Percentiles rank a stretch among this genome's conserved stretches.
Evolutionary conservation across 2,329 filamentous ascomycete genomes (phyloP).

Genomic region (Podosphaera xanthii): DNA sequence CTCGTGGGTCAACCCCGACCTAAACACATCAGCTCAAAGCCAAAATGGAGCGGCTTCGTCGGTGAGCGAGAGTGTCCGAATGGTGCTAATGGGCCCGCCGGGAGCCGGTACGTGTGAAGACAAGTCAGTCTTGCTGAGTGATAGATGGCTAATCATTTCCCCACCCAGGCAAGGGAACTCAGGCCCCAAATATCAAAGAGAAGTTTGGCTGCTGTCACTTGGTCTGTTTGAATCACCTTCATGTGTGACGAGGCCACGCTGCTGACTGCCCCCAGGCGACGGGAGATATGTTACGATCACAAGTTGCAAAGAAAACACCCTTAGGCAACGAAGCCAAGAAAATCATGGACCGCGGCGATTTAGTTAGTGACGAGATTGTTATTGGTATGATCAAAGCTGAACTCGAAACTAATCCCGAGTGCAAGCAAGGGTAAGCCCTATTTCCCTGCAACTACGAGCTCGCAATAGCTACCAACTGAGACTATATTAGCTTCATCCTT

Average conservation of each 20-base stretch:
- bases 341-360: conserved; percentile 97
- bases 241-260: conserved; percentile 4
- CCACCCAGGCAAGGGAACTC: conserved; percentile 77
- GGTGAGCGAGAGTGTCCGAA: conserved; percentile 42
- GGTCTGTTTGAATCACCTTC: conserved; percentile 28
- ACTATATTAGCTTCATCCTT: conserved; percentile 60
- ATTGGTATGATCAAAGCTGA: conserved; percentile 99
- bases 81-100: conserved; percentile 94
- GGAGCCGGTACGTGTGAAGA: conserved; percentile 56
- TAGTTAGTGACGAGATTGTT: conserved; percentile 98
- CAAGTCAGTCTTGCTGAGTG: background rate
- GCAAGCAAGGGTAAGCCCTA: conserved; percentile 66
- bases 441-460: background rate
- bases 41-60: background rate
- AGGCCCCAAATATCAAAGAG: conserved; percentile 95
- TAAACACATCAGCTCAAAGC: too few relatives aligned
- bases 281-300: conserved; percentile 95
- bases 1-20: conserved; percentile 40
- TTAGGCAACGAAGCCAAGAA: conserved; percentile 95
- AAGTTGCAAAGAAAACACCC: conserved; percentile 91
- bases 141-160: background rate
- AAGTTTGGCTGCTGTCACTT: conserved; percentile 94
- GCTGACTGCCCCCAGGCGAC: conserved; percentile 42
- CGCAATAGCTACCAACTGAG: background rate
- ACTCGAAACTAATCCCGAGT: conserved; percentile 81